Conservation (phyloP, 83 land plant genomes). For the Thuja plicata region DNA sequence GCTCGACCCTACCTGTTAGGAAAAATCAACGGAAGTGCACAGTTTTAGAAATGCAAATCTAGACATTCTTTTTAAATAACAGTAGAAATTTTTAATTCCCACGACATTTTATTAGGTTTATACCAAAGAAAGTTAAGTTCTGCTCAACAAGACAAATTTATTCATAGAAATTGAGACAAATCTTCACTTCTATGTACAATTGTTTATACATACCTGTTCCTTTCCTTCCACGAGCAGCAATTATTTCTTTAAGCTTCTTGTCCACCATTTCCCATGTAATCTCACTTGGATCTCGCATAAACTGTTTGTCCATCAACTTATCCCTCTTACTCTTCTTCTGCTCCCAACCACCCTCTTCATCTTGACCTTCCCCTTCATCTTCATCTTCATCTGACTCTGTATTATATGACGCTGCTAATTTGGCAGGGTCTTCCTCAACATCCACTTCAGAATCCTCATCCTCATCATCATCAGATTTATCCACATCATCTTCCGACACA, state of each 20-base stretch:
- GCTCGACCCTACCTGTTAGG: constrained; percentile 61
- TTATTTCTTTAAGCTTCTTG: constrained; percentile 86
- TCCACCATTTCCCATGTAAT: constrained; percentile 95
- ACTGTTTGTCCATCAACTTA: constrained; percentile 64
- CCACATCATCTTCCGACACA: constrained; percentile 60
- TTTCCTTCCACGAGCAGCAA: constrained; percentile 82
- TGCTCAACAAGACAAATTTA: too few relatives aligned
- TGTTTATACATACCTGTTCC: constrained; percentile 33
- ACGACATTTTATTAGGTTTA: too few relatives aligned
- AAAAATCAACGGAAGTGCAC: too few relatives aligned
- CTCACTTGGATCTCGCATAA: constrained; percentile 73
- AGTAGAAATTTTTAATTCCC: too few relatives aligned
- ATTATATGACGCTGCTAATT: constrained; percentile 13
- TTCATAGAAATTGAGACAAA: too few relatives aligned
- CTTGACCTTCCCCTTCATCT: constrained; percentile 35
- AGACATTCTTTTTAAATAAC: too few relatives aligned
- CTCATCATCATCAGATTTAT: constrained; percentile 20
- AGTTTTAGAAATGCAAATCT: too few relatives aligned
- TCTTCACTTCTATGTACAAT: too few relatives aligned
- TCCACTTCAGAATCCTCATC: constrained; percentile 47
- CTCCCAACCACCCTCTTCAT: constrained; percentile 42
- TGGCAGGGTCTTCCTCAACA: constrained; percentile 57
- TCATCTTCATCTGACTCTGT: constrained; percentile 41
- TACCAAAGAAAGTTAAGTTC: too few relatives aligned
- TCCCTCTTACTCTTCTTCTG: constrained; percentile 49